Conservation (phyloP, 78 protist species). For the Dictyostelium discoideum region dicty_2.7 NC_007089.4:5486001-5486500, state of each 20-base stretch:
- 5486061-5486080: neutral
- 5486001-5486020: neutral
- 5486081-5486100: neutral
- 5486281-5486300: neutral
- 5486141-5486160: slow-evolving; percentile 5
- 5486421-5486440: neutral
- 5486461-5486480: neutral
- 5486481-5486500: neutral
- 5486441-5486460: neutral
- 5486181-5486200: neutral
- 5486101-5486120: neutral
- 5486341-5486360: neutral
- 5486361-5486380: neutral
- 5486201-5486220: neutral
- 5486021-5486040: neutral
- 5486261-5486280: neutral
- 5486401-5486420: neutral
- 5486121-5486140: neutral
- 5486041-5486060: neutral
- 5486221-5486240: neutral
- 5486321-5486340: neutral
- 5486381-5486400: neutral
- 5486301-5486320: neutral
- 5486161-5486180: neutral
- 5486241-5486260: neutral